These are phyloP conservation scores for Zarea fungicola DNA, from an alignment of 2,329 filamentous ascomycete species.

Conservation along the genomic window DNA sequence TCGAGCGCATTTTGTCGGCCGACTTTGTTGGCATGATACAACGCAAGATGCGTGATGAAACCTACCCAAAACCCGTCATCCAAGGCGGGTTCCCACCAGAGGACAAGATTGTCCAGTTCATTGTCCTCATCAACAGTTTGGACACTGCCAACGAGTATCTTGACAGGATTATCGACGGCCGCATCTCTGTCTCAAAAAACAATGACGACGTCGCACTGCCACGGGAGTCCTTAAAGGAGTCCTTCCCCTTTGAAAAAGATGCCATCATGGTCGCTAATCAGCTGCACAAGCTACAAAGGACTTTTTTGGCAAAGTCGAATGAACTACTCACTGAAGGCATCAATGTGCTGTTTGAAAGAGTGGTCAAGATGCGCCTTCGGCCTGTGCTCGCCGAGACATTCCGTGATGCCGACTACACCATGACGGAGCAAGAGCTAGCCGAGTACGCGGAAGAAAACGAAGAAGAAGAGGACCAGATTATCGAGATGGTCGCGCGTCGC, in stretches of 20 bases:
- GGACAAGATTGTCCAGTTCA: slow-evolving; percentile 80
- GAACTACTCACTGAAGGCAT: slow-evolving; percentile 83
- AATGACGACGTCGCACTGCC: slow-evolving; percentile 30
- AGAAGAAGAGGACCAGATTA: slow-evolving; percentile 46
- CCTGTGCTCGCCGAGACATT: slow-evolving; percentile 85
- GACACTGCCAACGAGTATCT: slow-evolving; percentile 91
- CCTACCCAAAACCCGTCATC: slow-evolving; percentile 74
- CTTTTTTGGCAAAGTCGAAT: slow-evolving; percentile 70
- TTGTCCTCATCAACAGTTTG: slow-evolving; percentile 92
- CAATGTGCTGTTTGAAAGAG: slow-evolving; percentile 78
- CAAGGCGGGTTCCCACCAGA: slow-evolving; percentile 83
- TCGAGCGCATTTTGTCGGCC: slow-evolving; percentile 73
- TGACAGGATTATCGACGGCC: slow-evolving; percentile 71
- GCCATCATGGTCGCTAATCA: slow-evolving; percentile 62
- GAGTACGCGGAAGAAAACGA: slow-evolving; percentile 51
- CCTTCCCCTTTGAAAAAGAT: slow-evolving; percentile 79
- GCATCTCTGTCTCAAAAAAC: slow-evolving; percentile 45
- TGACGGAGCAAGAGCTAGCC: slow-evolving; percentile 56
- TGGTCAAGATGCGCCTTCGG: slow-evolving; percentile 78
- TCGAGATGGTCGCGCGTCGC: slow-evolving; percentile 68
- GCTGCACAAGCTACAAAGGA: slow-evolving; percentile 62
- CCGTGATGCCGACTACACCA: slow-evolving; percentile 81
- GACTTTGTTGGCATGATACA: slow-evolving; percentile 98
- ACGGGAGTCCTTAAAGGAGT: slow-evolving; percentile 47
- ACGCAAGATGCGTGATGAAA: slow-evolving; percentile 94